Percentiles rank a stretch among this genome's conserved stretches.
Evolutionary conservation across 2,329 filamentous ascomycete species (phyloP).

Genomic region (Didymella pinodella): DNA sequence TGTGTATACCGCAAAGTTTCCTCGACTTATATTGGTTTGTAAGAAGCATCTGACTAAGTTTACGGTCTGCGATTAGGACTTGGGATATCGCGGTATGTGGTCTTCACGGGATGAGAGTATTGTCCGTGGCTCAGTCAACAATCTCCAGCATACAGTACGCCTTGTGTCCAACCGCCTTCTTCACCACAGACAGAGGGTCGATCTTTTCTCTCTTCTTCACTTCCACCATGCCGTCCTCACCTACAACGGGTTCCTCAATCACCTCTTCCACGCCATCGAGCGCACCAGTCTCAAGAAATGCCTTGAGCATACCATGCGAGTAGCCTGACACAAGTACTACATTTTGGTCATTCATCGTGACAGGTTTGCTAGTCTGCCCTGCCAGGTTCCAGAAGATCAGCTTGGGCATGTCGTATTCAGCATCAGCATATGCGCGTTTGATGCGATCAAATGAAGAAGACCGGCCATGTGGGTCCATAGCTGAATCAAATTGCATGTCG

Average conservation of each 20-base stretch:
- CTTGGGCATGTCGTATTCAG: conserved; percentile 7
- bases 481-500: neutral
- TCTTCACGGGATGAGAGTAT: neutral
- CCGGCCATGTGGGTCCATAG: neutral
- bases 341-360: conserved; percentile 55
- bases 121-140: conserved; percentile 30
- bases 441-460: neutral
- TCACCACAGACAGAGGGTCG: conserved; percentile 57
- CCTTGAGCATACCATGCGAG: conserved; percentile 65
- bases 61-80: neutral
- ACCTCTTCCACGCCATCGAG: conserved; percentile 55
- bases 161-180: conserved; percentile 62
- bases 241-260: conserved; percentile 47
- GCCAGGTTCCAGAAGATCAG: conserved; percentile 20
- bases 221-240: conserved; percentile 40
- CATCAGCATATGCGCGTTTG: neutral
- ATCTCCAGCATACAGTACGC: conserved; percentile 65
- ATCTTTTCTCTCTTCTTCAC: conserved; percentile 53
- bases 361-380: conserved; percentile 57
- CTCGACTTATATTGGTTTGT: neutral
- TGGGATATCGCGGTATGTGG: neutral
- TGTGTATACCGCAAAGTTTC: neutral
- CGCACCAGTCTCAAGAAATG: conserved; percentile 61
- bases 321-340: conserved; percentile 64
- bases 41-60: neutral